phyloP scores from a whole-genome alignment of 2,329 filamentous ascomycete genomes.

The Arthrobotrys pseudoclavata region DNA sequence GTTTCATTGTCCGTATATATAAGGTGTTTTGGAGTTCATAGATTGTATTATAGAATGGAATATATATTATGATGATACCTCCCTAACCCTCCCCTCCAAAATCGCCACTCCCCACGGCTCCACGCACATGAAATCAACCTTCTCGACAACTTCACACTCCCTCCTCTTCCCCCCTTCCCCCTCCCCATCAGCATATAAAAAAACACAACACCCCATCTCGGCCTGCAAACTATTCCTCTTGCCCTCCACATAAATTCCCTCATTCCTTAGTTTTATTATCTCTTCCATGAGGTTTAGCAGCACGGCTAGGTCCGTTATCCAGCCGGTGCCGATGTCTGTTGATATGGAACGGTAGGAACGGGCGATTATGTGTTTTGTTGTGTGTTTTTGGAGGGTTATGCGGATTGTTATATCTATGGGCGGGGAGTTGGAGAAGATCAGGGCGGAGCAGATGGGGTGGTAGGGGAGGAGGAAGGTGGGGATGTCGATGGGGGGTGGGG shows the following conservation, averaged over 20 bases:
- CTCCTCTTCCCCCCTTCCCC: constrained; percentile 10
- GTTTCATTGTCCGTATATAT: neutral
- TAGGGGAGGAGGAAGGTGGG: constrained; percentile 6
- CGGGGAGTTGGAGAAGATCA: constrained; percentile 34
- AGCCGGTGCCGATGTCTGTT: constrained; percentile 17
- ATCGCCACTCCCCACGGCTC: constrained; percentile 33
- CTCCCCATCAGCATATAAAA: constrained; percentile 8
- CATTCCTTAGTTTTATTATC: constrained; percentile 29
- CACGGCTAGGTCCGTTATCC: constrained; percentile 26
- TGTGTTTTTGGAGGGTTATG: constrained; percentile 37
- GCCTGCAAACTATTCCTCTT: constrained; percentile 34
- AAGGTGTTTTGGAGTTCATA: no score
- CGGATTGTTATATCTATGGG: constrained; percentile 27
- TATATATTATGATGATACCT: neutral
- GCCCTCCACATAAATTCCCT: constrained; percentile 30
- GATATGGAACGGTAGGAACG: constrained; percentile 27
- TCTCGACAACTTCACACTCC: constrained; percentile 28
- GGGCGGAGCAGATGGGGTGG: neutral
- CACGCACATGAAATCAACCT: constrained; percentile 34
- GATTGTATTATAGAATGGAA: no score
- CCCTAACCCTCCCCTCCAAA: constrained; percentile 11
- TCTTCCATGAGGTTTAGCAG: constrained; percentile 35
- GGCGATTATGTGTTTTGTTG: constrained; percentile 36
- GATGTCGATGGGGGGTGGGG: neutral
- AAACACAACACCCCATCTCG: constrained; percentile 38